Evolutionary conservation across 805 yeast species (phyloP).

Genomic region (Kuraishia hungarica): DNA sequence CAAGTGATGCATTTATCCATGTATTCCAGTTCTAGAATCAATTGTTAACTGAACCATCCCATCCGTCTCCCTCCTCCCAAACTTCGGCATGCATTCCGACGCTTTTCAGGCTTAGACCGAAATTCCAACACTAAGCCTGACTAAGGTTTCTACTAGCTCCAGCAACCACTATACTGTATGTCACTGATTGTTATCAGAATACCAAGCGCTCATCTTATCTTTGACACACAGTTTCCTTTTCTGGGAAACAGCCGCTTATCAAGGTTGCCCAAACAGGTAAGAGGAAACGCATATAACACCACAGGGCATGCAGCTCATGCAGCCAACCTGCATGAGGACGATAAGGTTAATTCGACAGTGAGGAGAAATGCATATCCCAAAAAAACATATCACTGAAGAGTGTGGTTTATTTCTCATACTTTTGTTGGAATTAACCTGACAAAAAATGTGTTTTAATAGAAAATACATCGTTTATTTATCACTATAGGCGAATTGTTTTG

Average conservation of each 20-base stretch:
- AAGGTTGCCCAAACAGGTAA: background rate
- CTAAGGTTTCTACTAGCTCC: background rate
- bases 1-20: too few species aligned
- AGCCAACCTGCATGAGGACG: background rate
- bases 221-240: background rate
- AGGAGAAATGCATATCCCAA: background rate
- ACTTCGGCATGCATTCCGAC: background rate
- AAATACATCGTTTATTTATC: too few species aligned
- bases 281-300: background rate
- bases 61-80: too few species aligned
- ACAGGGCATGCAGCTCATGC: background rate
- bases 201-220: background rate
- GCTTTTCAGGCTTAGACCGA: background rate
- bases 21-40: too few species aligned
- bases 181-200: background rate
- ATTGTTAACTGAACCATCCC: too few species aligned
- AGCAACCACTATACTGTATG: too few species aligned
- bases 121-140: background rate
- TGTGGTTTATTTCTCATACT: too few species aligned
- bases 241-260: background rate
- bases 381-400: too few species aligned
- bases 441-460: too few species aligned
- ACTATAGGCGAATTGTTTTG: too few species aligned
- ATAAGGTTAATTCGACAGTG: background rate
- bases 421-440: too few species aligned